Evolutionary conservation across 2,329 filamentous ascomycete genomes (phyloP), one percentile per base, ranked within the genome.

Genomic region (Pestalotiopsis sp.): DNA sequence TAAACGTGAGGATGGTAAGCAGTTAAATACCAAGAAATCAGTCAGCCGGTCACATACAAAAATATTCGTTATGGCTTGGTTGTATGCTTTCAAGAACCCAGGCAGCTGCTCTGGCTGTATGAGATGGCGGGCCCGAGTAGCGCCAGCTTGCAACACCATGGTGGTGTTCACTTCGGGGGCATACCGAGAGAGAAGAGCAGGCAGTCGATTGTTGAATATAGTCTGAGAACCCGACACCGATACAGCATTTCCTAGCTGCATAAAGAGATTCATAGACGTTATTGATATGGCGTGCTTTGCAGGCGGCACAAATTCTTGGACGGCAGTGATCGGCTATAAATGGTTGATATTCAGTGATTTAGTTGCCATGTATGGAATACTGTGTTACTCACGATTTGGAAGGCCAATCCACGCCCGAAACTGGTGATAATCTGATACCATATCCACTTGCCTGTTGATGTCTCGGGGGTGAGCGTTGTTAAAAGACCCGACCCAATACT

Each of bases 221-320:
- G 82, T 83, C 70, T 88, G 82, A 1, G 79, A 86, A 25, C 86
- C 80, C 3, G 82, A 82, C 27, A 89, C 80, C 69, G 88, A 88
- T 1, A 89, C 74, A 7, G 82, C 78, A 5, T 81, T 81, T 36
- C 81, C 82, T 0, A 85, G 73, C 72, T 84, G 82, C 20, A 75
- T 75, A 72, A 85, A 84, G 36, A 84, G 79, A 9, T 83, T 75
- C 13, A 76, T 66, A 0, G 73, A 66, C 1, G 76, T n/a, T 23
- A 62, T 62, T 23, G 60, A 38, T 27, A 36, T 20, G 23, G 31
- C 57, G 57, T 59, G 23, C n/a, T 59, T 76, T 25, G 74, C 76
- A 2, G 72, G 69, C 3, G 76, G 72, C 6, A 78, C 71, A 65
- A 78, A 75, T 73, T 41, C 70, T 68, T 14, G 77, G 70, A 1